Conservation (phyloP, 1,139 yeast genomes). For the Pichia sp. region DNA sequence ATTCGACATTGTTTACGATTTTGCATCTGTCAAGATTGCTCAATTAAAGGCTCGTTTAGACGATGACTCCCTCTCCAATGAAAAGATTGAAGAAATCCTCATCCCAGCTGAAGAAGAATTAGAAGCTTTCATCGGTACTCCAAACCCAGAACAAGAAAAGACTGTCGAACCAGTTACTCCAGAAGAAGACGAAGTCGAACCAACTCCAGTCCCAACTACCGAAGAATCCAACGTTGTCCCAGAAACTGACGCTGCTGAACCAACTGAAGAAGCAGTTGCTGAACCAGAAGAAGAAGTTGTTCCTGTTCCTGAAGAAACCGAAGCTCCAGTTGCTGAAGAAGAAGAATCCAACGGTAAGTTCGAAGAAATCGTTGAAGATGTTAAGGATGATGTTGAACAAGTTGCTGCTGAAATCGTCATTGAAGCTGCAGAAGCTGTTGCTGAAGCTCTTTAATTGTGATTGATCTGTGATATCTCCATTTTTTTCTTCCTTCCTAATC, state of each 20-base stretch:
- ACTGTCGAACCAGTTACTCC: slow-evolving; percentile 13
- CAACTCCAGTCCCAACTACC: slow-evolving; percentile 9
- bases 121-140: slow-evolving; percentile 11
- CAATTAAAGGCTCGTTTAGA: slow-evolving; percentile 9
- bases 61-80: slow-evolving; percentile 11
- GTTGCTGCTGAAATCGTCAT: slow-evolving; percentile 24
- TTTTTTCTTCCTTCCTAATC: not conserved
- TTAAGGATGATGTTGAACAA: slow-evolving; percentile 21
- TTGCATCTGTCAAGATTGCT: not conserved
- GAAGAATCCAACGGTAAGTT: slow-evolving; percentile 1
- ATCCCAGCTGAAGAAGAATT: slow-evolving; percentile 12
- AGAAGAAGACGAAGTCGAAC: slow-evolving; percentile 12
- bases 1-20: not conserved
- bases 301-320: slow-evolving; percentile 10
- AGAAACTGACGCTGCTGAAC: slow-evolving; percentile 7
- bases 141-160: slow-evolving; percentile 5
- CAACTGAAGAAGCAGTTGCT: slow-evolving; percentile 1
- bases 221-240: slow-evolving; percentile 2
- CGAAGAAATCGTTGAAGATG: slow-evolving; percentile 19
- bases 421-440: slow-evolving; percentile 23
- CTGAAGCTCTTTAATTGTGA: slow-evolving; percentile 4
- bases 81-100: slow-evolving; percentile 10
- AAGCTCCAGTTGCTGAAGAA: not conserved
- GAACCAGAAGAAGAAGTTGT: slow-evolving; percentile 8
- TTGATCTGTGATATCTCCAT: not conserved